Evolutionary conservation across 164 flowering plant genomes (phyloP).

Genomic region (Aristolochia californica): DNA sequence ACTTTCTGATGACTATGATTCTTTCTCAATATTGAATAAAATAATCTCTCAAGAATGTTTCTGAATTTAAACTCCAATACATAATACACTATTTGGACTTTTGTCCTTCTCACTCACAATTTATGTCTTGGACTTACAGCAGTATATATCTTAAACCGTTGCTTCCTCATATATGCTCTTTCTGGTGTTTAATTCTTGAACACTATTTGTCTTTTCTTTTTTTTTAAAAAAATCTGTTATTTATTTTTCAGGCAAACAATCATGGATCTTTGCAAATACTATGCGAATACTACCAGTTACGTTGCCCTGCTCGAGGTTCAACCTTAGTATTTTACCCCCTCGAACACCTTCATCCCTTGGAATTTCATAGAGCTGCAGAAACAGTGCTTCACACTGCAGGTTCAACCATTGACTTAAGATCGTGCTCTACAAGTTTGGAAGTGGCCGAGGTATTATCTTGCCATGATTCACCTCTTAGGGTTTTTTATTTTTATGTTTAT

Average conservation of each 20-base stretch:
- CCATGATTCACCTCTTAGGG: neutral
- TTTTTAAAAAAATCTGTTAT: neutral
- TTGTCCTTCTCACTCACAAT: too few relatives aligned
- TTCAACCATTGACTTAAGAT: conserved; percentile 63
- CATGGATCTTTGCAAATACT: conserved; percentile 78
- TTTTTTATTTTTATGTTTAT: neutral
- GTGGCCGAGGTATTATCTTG: conserved; percentile 54
- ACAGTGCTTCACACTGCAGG: conserved; percentile 55
- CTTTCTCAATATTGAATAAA: too few relatives aligned
- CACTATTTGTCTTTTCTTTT: neutral
- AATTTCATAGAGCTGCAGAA: conserved; percentile 64
- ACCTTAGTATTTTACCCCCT: conserved; percentile 65
- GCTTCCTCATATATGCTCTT: too few relatives aligned
- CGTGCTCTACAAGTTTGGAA: conserved; percentile 72
- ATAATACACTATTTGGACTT: too few relatives aligned
- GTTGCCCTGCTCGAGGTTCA: conserved; percentile 64
- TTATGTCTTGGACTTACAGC: too few relatives aligned
- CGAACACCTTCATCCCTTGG: conserved; percentile 86
- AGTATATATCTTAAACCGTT: too few relatives aligned
- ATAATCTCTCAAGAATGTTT: too few relatives aligned
- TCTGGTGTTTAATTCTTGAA: too few relatives aligned
- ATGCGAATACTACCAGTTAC: conserved; percentile 64
- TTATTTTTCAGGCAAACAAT: conserved; percentile 52
- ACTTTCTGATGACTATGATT: too few relatives aligned
- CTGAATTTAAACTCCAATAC: too few relatives aligned